phyloP scores from a whole-genome alignment of 2,329 filamentous ascomycete species.

The Cytospora piceicola region DNA sequence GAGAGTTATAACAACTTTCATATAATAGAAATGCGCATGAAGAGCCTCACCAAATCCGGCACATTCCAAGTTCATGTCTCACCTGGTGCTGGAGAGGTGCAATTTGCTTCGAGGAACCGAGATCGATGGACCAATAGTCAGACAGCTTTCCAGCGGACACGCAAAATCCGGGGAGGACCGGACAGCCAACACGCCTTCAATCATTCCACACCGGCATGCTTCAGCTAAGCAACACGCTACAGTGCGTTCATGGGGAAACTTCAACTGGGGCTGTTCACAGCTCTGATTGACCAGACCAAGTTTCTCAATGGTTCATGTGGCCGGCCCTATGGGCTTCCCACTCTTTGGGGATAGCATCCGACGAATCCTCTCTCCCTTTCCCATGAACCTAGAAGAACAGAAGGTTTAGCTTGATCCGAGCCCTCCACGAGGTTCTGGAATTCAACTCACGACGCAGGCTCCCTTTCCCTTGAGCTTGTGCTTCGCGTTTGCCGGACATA shows the following conservation, averaged over 20 bases:
- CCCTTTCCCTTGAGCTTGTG: slow-evolving; percentile 51
- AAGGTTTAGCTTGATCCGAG: neutral
- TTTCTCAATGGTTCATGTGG: neutral
- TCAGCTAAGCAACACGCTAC: neutral
- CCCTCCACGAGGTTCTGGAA: too few relatives aligned
- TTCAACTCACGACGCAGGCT: slow-evolving; percentile 47
- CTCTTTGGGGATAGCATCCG: neutral
- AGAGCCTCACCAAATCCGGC: too few relatives aligned
- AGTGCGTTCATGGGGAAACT: neutral
- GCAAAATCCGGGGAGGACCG: too few relatives aligned
- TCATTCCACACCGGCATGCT: neutral
- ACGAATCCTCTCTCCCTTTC: slow-evolving; percentile 16
- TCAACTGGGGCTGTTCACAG: neutral
- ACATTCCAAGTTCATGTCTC: too few relatives aligned
- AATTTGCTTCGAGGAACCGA: too few relatives aligned
- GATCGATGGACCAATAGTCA: too few relatives aligned
- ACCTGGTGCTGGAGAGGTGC: too few relatives aligned
- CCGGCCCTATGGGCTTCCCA: neutral
- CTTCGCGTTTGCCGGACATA: slow-evolving; percentile 54
- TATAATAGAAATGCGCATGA: too few relatives aligned
- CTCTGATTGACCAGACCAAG: neutral
- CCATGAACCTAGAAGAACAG: slow-evolving; percentile 29
- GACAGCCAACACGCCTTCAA: too few relatives aligned
- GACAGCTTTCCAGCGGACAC: too few relatives aligned
- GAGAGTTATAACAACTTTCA: too few relatives aligned